Evolutionary conservation across 495 filamentous ascomycete genomes (phyloP), one percentile per base, ranked within the genome.

Genomic region (Thermothielavioides terrestris): DNA sequence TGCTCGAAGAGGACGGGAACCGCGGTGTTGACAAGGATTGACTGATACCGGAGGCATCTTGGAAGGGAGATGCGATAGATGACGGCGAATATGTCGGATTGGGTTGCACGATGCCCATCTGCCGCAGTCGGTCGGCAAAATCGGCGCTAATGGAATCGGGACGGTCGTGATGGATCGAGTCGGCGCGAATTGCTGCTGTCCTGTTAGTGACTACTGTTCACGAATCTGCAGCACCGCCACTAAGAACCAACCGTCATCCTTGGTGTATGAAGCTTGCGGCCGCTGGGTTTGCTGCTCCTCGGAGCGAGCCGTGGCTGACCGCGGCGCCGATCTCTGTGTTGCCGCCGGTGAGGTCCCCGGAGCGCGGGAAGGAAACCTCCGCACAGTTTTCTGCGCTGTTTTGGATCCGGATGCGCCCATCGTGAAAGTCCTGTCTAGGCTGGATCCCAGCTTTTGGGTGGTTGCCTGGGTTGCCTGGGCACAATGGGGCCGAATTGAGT

Each of bases 31-130:
- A 40, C 8, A 52, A 9, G 0, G 52, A 44, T 2, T 57, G 50
- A 6, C 31, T 10, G 36, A 55, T 34, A 6, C 43, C 17, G 10
- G 50, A 41, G 6, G 53, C 45, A 21, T 52, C 46, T 6, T 57
- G 44, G 15, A 57, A 42, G 0, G 61, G 40, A 0, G 57, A 50
- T 3, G 66, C 70, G n/a, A 63, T 75, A 1, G 71, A 74, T 0
- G 72, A 72, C 7, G 67, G 61, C 9, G 72, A 75, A 17, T 61
- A 61, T 14, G 66, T 74, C 5, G 72, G 72, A 35, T 69, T 70
- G 6, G 72, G 72, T n/a, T 70, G 67, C 1, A 59, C 72, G 17
- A 74, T 59, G 42, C 71, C 73, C 67, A 76, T 73, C 37, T 70
- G 56, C 23, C 61, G 62, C 3, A 76, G 57, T 4, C 72, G 71